A percentile compares a stretch with the other conserved stretches of the same genome.
phyloP scores from a whole-genome alignment of 2,329 filamentous ascomycete species.

The Trichoderma endophyticum region DNA sequence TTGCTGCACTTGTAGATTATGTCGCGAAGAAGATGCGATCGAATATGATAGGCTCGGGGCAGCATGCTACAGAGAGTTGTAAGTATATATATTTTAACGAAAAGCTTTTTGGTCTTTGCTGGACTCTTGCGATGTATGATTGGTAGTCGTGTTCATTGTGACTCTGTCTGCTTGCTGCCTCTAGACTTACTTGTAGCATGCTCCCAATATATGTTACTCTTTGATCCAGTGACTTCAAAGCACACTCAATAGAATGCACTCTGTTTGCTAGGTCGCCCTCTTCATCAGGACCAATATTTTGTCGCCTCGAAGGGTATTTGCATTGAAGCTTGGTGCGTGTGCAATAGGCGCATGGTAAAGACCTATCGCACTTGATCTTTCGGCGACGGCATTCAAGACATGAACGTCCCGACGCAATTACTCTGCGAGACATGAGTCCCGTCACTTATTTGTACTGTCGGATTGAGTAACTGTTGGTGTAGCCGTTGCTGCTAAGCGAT shows the following conservation, averaged over 20 bases:
- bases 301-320: conserved; percentile 15
- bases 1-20: not conserved
- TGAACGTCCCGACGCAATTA: conserved; percentile 16
- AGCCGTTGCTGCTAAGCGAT: not conserved
- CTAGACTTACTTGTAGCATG: not conserved
- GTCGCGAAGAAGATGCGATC: not conserved
- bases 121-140: not conserved
- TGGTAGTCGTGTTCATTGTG: not conserved
- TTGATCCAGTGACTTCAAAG: not conserved
- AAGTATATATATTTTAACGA: not conserved
- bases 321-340: conserved; percentile 17
- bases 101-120: not conserved
- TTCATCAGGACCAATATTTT: not conserved
- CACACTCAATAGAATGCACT: not conserved
- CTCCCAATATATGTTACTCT: not conserved
- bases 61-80: not conserved
- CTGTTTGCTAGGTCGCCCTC: not conserved
- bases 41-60: not conserved
- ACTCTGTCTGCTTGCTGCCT: not conserved
- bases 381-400: conserved; percentile 22
- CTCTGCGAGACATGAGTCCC: conserved; percentile 13
- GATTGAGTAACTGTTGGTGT: not conserved
- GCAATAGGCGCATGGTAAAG: conserved; percentile 20
- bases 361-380: conserved; percentile 23
- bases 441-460: not conserved